Evolutionary conservation across 345 rosid genomes (phyloP).

Genomic region (Lepidium sativum): DNA sequence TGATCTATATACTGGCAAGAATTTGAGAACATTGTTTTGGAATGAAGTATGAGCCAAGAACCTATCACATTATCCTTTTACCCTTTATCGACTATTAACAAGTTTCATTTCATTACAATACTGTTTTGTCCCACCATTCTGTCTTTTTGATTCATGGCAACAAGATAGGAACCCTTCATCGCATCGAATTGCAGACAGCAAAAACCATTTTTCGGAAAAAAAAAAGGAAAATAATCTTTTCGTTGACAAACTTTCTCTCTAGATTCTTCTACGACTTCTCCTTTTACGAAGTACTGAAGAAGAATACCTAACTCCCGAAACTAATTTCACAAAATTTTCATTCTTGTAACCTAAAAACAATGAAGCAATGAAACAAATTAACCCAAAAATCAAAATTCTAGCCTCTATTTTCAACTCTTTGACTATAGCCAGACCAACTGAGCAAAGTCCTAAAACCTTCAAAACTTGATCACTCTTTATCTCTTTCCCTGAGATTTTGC

Average conservation of each 20-base stretch:
- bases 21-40: slow-evolving; percentile 16
- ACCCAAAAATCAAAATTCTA: background rate
- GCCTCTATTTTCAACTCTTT: slow-evolving; percentile 12
- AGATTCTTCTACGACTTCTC: slow-evolving; percentile 9
- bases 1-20: background rate
- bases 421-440: background rate
- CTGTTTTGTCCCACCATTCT: background rate
- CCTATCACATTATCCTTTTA: slow-evolving; percentile 18
- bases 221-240: background rate
- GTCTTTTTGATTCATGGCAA: background rate
- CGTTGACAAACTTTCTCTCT: background rate
- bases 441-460: slow-evolving; percentile 9
- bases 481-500: slow-evolving; percentile 11
- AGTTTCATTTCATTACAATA: slow-evolving; percentile 14
- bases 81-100: slow-evolving; percentile 27
- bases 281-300: slow-evolving; percentile 6
- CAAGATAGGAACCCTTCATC: background rate
- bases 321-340: background rate
- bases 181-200: background rate
- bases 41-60: slow-evolving; percentile 31
- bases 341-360: slow-evolving; percentile 13
- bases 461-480: slow-evolving; percentile 11
- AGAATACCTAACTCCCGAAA: background rate
- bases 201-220: too few species aligned
- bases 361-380: slow-evolving; percentile 12